Conservation (phyloP, 2,329 filamentous ascomycete species). For the Tolypocladium capitatum region DNA sequence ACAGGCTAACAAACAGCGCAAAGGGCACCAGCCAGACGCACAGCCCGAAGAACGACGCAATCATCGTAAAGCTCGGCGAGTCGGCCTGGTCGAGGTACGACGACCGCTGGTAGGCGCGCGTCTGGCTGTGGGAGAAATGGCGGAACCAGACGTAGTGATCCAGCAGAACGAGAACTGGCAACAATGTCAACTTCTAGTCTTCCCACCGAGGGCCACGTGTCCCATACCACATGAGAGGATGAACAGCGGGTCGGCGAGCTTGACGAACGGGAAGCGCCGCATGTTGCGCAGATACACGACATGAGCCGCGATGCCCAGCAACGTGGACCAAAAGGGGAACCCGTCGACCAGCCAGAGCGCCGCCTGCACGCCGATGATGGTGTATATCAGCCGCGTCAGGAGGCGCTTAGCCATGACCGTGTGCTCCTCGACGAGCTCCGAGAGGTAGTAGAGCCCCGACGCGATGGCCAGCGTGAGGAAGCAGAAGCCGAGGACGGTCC, state of each 20-base stretch:
- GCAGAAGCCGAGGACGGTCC: conserved; percentile 75
- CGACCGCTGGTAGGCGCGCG: conserved; percentile 41
- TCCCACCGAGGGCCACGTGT: neutral
- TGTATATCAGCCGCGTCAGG: conserved; percentile 75
- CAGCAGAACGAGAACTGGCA: conserved; percentile 61
- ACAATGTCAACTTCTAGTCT: no score
- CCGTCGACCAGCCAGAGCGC: conserved; percentile 68
- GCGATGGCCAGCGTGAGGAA: conserved; percentile 94
- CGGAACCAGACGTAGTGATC: conserved; percentile 97
- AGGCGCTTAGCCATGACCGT: conserved; percentile 83
- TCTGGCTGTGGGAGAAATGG: conserved; percentile 62
- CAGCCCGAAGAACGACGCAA: conserved; percentile 89
- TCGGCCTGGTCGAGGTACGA: conserved; percentile 50
- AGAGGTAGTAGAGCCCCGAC: conserved; percentile 96
- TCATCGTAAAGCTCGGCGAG: conserved; percentile 78
- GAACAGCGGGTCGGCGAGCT: conserved; percentile 78
- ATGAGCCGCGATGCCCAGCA: conserved; percentile 69
- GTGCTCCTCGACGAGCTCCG: conserved; percentile 94
- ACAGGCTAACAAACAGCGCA: conserved; percentile 84
- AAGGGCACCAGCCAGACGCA: conserved; percentile 97
- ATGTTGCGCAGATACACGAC: conserved; percentile 82
- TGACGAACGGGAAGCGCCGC: conserved; percentile 60
- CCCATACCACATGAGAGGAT: conserved; percentile 64
- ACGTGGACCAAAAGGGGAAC: conserved; percentile 65
- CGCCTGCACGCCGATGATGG: conserved; percentile 59